These are phyloP conservation scores for Viola pubescens DNA, from an alignment of 441 rosid genomes.

Conservation along the genomic window DNA sequence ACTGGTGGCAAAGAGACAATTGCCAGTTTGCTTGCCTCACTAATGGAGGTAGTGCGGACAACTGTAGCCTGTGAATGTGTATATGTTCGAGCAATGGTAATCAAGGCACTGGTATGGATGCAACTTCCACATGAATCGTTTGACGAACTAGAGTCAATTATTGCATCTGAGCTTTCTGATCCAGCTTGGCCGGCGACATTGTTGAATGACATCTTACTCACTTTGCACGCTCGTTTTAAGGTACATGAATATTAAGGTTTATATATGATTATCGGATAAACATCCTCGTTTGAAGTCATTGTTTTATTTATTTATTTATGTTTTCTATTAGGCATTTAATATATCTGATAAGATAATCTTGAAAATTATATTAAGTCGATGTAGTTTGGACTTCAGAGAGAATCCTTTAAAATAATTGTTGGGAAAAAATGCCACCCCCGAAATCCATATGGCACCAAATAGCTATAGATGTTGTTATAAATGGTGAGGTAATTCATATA, in stretches of 20 bases:
- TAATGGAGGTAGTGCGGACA: constrained; percentile 99
- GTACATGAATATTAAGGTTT: constrained; percentile 24
- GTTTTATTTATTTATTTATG: too few species aligned
- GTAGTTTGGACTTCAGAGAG: too few species aligned
- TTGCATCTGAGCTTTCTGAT: constrained; percentile 99
- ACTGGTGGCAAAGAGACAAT: constrained; percentile 84
- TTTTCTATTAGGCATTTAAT: too few species aligned
- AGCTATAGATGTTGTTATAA: too few species aligned
- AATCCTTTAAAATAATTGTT: too few species aligned
- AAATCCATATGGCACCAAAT: too few species aligned
- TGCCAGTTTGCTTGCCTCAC: constrained; percentile 82
- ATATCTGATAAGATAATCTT: too few species aligned
- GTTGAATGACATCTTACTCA: constrained; percentile 90
- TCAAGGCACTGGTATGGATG: constrained; percentile 99
- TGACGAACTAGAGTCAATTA: constrained; percentile 91
- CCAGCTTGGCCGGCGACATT: constrained; percentile 95
- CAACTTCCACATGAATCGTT: constrained; percentile 94
- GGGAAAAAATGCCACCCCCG: too few species aligned
- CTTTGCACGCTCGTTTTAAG: constrained; percentile 99
- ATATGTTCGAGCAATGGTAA: constrained; percentile 95
- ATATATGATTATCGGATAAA: too few species aligned
- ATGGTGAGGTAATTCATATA: too few species aligned
- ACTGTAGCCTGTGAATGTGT: constrained; percentile 99
- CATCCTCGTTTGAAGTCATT: too few species aligned
- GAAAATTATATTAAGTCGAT: too few species aligned